These are phyloP conservation scores for Luzula sylvatica DNA, from an alignment of 176 grass and related monocot genomes.

Conservation along the genomic window DNA sequence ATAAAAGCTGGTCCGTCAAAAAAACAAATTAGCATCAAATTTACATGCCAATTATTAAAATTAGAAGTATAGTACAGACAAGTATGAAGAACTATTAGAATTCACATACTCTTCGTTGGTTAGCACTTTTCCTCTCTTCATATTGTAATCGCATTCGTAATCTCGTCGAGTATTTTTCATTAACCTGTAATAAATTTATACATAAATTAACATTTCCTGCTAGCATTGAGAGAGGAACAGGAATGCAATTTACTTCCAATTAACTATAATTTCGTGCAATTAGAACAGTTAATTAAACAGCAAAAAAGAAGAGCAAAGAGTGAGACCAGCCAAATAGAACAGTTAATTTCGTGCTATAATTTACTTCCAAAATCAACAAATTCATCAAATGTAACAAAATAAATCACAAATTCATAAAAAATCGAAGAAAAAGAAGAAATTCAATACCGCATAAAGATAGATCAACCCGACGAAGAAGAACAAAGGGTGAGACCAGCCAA, in stretches of 20 bases:
- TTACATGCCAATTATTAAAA: not conserved
- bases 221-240: too few species aligned
- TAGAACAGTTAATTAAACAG: too few species aligned
- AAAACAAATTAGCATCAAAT: not conserved
- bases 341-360: too few species aligned
- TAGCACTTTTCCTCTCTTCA: constrained; percentile 73
- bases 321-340: too few species aligned
- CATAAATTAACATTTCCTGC: not conserved
- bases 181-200: constrained; percentile 47
- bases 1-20: constrained; percentile 50
- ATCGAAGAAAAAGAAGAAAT: not conserved
- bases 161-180: constrained; percentile 57
- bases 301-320: too few species aligned
- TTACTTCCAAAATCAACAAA: too few species aligned
- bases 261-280: too few species aligned
- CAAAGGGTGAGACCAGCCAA: constrained; percentile 50
- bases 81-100: constrained; percentile 5
- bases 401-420: not conserved
- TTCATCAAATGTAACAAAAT: too few species aligned
- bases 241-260: too few species aligned
- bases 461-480: constrained; percentile 48
- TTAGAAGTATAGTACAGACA: not conserved
- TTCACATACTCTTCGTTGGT: constrained; percentile 67
- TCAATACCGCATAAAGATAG: constrained; percentile 77
- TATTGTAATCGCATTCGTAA: constrained; percentile 45